Percentiles rank a stretch among this genome's conserved stretches.
These are phyloP conservation scores for Monilinia polystroma DNA, from an alignment of 2,329 filamentous ascomycete species.

Conservation along the genomic window DNA sequence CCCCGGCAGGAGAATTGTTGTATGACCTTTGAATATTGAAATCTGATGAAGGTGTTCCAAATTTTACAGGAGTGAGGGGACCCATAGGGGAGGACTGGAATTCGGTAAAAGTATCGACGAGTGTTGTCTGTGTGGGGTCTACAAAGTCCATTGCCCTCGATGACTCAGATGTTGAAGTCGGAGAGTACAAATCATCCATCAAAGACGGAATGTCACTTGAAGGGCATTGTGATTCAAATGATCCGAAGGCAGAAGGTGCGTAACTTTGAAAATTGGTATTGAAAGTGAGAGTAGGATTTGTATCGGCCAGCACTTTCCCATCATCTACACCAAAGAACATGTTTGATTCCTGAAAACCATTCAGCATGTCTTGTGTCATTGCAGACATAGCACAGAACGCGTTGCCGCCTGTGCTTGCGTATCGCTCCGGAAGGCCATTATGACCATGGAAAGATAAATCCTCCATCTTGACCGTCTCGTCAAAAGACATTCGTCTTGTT, in stretches of 20 bases:
- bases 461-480: slow-evolving; percentile 24
- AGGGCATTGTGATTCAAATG: slow-evolving; percentile 23
- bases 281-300: slow-evolving; percentile 22
- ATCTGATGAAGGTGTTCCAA: slow-evolving; percentile 18
- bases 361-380: slow-evolving; percentile 27
- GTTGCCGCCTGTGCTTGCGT: slow-evolving; percentile 6
- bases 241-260: slow-evolving; percentile 11
- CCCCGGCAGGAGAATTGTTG: slow-evolving; percentile 4
- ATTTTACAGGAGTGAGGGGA: slow-evolving; percentile 20
- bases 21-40: slow-evolving; percentile 7
- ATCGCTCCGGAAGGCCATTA: slow-evolving; percentile 22
- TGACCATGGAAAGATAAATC: slow-evolving; percentile 24
- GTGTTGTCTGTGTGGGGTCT: slow-evolving; percentile 35
- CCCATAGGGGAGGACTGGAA: slow-evolving; percentile 23
- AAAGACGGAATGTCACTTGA: slow-evolving; percentile 28
- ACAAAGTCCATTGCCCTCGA: slow-evolving; percentile 32
- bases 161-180: slow-evolving; percentile 27
- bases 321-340: slow-evolving; percentile 25
- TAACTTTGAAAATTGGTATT: slow-evolving; percentile 22
- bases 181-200: slow-evolving; percentile 30
- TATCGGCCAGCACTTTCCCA: slow-evolving; percentile 19
- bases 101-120: slow-evolving; percentile 29
- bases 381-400: slow-evolving; percentile 26
- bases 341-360: slow-evolving; percentile 20
- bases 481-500: slow-evolving; percentile 16